These are phyloP conservation scores for Ceratocystis variospora DNA, from an alignment of 2,329 filamentous ascomycete genomes.

Conservation along the genomic window DNA sequence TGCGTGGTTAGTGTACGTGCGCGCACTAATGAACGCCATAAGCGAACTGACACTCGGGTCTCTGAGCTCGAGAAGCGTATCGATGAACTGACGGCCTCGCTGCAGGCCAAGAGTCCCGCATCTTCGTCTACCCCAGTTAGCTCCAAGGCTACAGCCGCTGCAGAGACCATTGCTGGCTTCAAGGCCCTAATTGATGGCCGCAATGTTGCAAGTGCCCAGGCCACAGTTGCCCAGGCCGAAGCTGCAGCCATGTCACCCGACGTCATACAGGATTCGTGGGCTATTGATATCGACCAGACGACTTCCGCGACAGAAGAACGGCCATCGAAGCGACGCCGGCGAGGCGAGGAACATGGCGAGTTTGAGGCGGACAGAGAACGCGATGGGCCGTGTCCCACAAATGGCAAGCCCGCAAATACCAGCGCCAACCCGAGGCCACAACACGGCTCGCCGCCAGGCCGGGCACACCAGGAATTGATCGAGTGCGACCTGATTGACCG, in stretches of 20 bases:
- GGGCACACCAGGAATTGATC: slow-evolving; percentile 10
- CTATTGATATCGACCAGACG: not conserved
- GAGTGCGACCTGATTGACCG: slow-evolving; percentile 41
- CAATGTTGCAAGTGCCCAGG: not conserved
- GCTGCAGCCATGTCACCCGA: slow-evolving; percentile 9
- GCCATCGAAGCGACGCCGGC: slow-evolving; percentile 12
- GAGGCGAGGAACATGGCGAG: not conserved
- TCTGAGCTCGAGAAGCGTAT: slow-evolving; percentile 89
- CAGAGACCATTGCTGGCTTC: slow-evolving; percentile 12
- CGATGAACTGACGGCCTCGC: slow-evolving; percentile 67
- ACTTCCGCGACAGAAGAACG: not conserved
- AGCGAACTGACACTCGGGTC: slow-evolving; percentile 81
- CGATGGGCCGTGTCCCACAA: not conserved
- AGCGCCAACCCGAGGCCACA: slow-evolving; percentile 17
- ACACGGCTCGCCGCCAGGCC: slow-evolving; percentile 17
- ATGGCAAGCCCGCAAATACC: not conserved
- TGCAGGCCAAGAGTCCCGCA: slow-evolving; percentile 41
- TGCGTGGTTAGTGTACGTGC: slow-evolving; percentile 65
- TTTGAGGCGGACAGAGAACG: not conserved
- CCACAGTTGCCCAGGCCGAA: not conserved
- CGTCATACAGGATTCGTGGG: slow-evolving; percentile 26
- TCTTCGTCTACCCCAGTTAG: not conserved
- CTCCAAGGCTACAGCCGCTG: slow-evolving; percentile 23
- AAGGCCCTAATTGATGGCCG: slow-evolving; percentile 22
- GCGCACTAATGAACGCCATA: slow-evolving; percentile 56